Conservation (phyloP, 306 rosid species). For the Pterocarpus santalinus region DNA sequence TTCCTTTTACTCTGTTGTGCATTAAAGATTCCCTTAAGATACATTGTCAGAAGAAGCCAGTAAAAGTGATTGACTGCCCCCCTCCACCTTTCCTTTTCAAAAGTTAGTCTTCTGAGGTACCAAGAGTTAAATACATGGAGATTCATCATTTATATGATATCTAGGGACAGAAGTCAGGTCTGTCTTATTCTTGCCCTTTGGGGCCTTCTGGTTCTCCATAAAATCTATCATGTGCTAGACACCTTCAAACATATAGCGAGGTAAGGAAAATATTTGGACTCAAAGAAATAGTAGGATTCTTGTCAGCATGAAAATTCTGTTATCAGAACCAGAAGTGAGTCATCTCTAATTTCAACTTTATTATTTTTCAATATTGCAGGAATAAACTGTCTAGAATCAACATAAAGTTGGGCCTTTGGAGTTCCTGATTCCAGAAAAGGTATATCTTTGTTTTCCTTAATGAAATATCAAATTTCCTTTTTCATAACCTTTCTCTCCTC, state of each 20-base stretch:
- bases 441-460: slow-evolving; percentile 44
- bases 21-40: slow-evolving; percentile 36
- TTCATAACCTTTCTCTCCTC: slow-evolving; percentile 17
- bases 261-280: slow-evolving; percentile 41
- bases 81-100: slow-evolving; percentile 45
- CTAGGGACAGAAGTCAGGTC: slow-evolving; percentile 40
- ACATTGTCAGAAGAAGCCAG: slow-evolving; percentile 28
- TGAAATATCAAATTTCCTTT: background rate
- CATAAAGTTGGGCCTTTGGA: slow-evolving; percentile 46
- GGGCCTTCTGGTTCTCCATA: slow-evolving; percentile 47
- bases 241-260: slow-evolving; percentile 40
- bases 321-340: slow-evolving; percentile 24
- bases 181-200: slow-evolving; percentile 53
- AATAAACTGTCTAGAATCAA: slow-evolving; percentile 46
- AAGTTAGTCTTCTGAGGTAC: slow-evolving; percentile 52
- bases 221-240: slow-evolving; percentile 25
- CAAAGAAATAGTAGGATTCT: background rate
- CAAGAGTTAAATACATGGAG: slow-evolving; percentile 51
- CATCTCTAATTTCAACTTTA: slow-evolving; percentile 33
- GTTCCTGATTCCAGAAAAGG: slow-evolving; percentile 59
- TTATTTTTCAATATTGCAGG: slow-evolving; percentile 48
- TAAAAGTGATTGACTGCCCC: slow-evolving; percentile 32
- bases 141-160: slow-evolving; percentile 52
- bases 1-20: slow-evolving; percentile 14
- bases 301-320: slow-evolving; percentile 22